phyloP scores from a whole-genome alignment of 73 alveolate species.

The Tetrahymena borealis region DNA sequence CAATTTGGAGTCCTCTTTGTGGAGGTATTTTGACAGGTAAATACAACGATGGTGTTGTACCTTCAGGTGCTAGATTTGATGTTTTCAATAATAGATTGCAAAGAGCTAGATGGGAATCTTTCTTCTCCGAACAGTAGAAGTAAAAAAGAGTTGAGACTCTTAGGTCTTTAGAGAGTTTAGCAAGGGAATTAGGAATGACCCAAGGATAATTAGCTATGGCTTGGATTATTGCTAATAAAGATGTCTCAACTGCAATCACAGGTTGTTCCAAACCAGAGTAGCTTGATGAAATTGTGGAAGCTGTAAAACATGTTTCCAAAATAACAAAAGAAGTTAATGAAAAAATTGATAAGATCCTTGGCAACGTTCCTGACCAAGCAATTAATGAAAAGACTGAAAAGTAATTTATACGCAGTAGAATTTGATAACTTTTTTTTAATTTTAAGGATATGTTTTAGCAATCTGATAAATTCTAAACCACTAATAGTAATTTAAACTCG shows the following conservation, averaged over 20 bases:
- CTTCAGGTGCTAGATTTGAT: conserved; percentile 66
- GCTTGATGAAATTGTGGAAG: conserved; percentile 69
- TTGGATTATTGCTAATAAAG: conserved; percentile 77
- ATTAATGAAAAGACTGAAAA: conserved; percentile 22
- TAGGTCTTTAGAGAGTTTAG: conserved; percentile 46
- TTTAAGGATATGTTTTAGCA: background rate
- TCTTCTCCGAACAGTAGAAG: conserved; percentile 7
- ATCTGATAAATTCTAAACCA: background rate
- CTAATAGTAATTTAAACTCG: background rate
- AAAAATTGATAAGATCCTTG: conserved; percentile 54
- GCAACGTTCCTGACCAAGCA: conserved; percentile 50
- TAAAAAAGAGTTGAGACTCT: background rate
- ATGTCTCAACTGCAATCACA: conserved; percentile 74
- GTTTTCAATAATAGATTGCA: conserved; percentile 23
- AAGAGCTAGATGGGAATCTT: conserved; percentile 8
- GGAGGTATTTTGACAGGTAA: conserved; percentile 92
- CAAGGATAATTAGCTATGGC: conserved; percentile 82
- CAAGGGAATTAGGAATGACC: conserved; percentile 58
- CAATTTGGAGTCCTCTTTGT: conserved; percentile 85
- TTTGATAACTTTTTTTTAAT: background rate
- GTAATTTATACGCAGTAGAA: background rate
- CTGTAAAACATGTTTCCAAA: conserved; percentile 61
- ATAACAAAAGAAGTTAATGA: conserved; percentile 54
- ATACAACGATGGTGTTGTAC: conserved; percentile 78
- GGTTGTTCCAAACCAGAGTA: conserved; percentile 79